Evolutionary conservation across 164 flowering plant genomes (phyloP), one percentile per base, ranked within the genome.

Genomic region (Brasenia schreberi): DNA sequence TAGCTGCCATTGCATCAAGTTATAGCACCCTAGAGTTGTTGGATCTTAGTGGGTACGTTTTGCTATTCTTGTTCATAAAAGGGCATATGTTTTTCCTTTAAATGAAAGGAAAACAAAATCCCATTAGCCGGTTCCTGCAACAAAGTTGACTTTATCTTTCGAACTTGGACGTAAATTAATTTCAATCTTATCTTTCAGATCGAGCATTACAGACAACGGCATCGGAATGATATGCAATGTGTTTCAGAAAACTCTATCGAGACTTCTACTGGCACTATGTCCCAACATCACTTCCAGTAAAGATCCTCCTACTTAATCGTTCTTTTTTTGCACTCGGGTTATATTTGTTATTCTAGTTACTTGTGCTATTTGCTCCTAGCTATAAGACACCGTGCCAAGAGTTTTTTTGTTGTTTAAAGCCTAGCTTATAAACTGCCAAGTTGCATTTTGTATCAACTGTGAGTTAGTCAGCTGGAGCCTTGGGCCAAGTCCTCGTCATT

Each of bases 211-310:
- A 77, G 99, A 94, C 71, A 79, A 96, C 80, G 97, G 97, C 71
- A 84, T 94, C 72, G 96, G 96, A 63, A 91, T 91, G 93, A 91
- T 94, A 59, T 94, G 98, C 89, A 89, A 89, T 81, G 88, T 82
- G 19, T 83, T 91, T 43, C 81, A 95, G 18, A 81, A 77, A 59
- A 82, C 91, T 43, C 75, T 94, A 45, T 81, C 87, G 16, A 83
- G 81, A 67, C 90, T 94, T 7, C 86, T 91, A 23, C 84, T 94
- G 71, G 97, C 98, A 71, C 84, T 89, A 27, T 91, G 98, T 70
- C 98, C 97, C 18, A 89, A 94, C 71, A 81, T 94, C 69, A 85
- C 96, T 58, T 89, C 99, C 73, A 94, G 99, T 94, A 87, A 83
- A 63, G 16, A 68, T 66, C 71, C 11, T 19, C 61, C 72, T 14